phyloP scores from a whole-genome alignment of 2,329 filamentous ascomycete species.

The Triangularia setosa region DNA sequence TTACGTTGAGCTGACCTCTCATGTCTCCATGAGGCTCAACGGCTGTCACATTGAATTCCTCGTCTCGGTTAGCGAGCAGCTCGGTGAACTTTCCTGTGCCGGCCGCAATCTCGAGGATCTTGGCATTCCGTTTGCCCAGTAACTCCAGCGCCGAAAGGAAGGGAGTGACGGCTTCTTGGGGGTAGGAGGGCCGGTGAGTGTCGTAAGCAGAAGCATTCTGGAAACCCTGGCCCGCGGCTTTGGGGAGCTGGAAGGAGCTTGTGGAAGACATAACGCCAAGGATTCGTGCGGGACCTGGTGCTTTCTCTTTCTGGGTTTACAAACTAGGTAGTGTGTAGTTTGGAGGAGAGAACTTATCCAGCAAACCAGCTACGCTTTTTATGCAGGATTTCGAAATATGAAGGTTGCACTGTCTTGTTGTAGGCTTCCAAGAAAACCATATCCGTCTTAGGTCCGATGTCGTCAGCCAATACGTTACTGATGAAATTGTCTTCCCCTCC shows the following conservation, averaged over 20 bases:
- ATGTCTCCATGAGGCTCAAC: constrained; percentile 4
- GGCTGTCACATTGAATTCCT: neutral
- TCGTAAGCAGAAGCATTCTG: constrained; percentile 63
- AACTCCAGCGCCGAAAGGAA: constrained; percentile 57
- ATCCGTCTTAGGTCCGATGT: constrained; percentile 5
- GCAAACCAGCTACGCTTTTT: neutral
- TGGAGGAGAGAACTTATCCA: too few species aligned
- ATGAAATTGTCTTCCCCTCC: neutral
- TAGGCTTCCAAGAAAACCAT: neutral
- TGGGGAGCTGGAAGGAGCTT: constrained; percentile 20
- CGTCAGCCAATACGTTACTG: neutral
- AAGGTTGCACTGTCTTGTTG: neutral
- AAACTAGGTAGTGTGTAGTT: too few species aligned
- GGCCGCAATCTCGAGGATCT: constrained; percentile 32
- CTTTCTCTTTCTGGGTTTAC: neutral
- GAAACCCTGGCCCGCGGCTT: constrained; percentile 54
- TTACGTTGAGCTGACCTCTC: constrained; percentile 47
- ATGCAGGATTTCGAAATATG: neutral
- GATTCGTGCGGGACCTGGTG: neutral
- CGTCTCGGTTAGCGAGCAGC: constrained; percentile 49
- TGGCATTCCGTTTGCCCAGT: constrained; percentile 41
- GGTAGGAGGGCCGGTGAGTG: constrained; percentile 64
- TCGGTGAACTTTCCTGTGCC: constrained; percentile 36
- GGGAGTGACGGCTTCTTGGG: constrained; percentile 36
- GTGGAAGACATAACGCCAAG: neutral